phyloP scores from a whole-genome alignment of 345 rosid species.

The Schrenkiella parvula region DNA sequence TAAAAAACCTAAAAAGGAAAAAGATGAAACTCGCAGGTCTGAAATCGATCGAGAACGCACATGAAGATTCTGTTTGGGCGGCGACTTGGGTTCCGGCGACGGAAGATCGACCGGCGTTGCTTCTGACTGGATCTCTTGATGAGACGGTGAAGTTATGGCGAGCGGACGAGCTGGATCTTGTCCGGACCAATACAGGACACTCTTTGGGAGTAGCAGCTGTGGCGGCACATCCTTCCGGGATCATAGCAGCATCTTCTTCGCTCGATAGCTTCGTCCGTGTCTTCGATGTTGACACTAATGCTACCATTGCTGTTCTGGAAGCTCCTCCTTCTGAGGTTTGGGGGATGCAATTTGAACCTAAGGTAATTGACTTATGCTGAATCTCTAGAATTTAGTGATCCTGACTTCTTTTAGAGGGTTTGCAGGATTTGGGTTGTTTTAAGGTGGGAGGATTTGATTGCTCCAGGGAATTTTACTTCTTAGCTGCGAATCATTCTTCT shows the following conservation, averaged over 20 bases:
- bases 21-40: conserved; percentile 87
- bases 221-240: conserved; percentile 94
- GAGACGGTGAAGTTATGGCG: conserved; percentile 91
- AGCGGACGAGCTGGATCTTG: conserved; percentile 72
- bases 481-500: neutral
- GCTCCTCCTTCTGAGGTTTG: conserved; percentile 98
- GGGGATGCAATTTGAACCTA: conserved; percentile 94
- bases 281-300: conserved; percentile 91
- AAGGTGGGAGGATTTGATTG: neutral
- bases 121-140: conserved; percentile 87
- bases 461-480: neutral
- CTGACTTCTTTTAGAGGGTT: neutral
- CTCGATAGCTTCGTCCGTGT: conserved; percentile 96
- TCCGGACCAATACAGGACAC: conserved; percentile 85
- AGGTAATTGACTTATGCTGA: conserved; percentile 36
- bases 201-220: conserved; percentile 89
- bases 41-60: conserved; percentile 75
- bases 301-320: conserved; percentile 81
- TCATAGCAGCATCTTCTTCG: conserved; percentile 87
- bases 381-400: neutral
- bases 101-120: conserved; percentile 54
- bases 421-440: neutral
- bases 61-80: conserved; percentile 94
- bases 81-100: conserved; percentile 88
- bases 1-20: conserved; percentile 4